Percentiles rank a stretch among this genome's conserved stretches.
These are phyloP conservation scores for Trichaptum fuscoviolaceum DNA, from an alignment of 768 basidiomycete species.

Conservation along the genomic window DNA sequence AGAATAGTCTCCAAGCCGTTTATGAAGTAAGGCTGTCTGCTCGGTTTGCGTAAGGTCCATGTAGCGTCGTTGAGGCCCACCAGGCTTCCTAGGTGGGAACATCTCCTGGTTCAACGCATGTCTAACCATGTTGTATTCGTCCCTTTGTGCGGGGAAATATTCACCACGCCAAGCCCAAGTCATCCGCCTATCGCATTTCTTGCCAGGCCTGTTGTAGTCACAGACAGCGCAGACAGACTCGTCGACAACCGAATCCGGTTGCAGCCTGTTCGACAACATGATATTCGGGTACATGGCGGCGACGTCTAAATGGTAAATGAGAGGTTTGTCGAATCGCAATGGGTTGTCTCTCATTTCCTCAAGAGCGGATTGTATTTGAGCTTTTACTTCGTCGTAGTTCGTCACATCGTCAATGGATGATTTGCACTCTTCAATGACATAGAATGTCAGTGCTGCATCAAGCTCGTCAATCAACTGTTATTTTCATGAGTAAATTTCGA, in stretches of 20 bases:
- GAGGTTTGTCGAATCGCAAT: slow-evolving; percentile 80
- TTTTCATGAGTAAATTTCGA: not conserved
- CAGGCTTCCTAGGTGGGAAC: slow-evolving; percentile 78
- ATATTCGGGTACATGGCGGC: slow-evolving; percentile 99
- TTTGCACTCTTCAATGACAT: slow-evolving; percentile 81
- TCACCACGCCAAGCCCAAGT: slow-evolving; percentile 99
- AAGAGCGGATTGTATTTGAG: slow-evolving; percentile 67
- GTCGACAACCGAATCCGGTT: slow-evolving; percentile 96
- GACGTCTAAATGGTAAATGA: slow-evolving; percentile 98
- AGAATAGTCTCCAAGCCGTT: slow-evolving; percentile 97
- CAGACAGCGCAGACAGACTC: slow-evolving; percentile 97
- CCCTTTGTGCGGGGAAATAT: slow-evolving; percentile 94
- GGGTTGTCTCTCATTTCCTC: slow-evolving; percentile 92
- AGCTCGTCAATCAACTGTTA: slow-evolving; percentile 86
- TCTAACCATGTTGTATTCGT: slow-evolving; percentile 98
- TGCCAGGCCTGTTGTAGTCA: slow-evolving; percentile 95
- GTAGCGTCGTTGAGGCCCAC: slow-evolving; percentile 73
- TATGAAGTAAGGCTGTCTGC: slow-evolving; percentile 89
- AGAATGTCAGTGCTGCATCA: slow-evolving; percentile 87
- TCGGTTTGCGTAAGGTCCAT: slow-evolving; percentile 77
- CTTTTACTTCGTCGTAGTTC: slow-evolving; percentile 92
- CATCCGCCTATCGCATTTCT: slow-evolving; percentile 87
- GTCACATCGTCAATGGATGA: slow-evolving; percentile 75
- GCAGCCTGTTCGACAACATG: slow-evolving; percentile 99
- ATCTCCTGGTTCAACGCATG: slow-evolving; percentile 92